Evolutionary conservation across 202 grass and related monocot species (phyloP), one percentile per base, ranked within the genome.

Genomic region (Eragrostis tef): DNA sequence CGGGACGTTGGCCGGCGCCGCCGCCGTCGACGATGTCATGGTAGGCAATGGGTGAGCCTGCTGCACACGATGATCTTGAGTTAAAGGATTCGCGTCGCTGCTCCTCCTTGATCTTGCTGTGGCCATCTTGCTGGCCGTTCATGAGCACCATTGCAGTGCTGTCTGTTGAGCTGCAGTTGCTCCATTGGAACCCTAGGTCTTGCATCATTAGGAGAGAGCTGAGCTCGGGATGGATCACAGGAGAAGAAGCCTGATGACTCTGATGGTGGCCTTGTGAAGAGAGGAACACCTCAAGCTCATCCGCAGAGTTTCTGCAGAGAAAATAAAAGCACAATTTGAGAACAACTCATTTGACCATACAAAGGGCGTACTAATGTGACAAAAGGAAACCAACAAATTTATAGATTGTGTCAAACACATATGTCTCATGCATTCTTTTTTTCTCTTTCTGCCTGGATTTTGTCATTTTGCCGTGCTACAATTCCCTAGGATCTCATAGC

Each of bases 171-270:
- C 78, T 36, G 72, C 70, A 70, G 78, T 57, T 88, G 87, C 72
- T 87, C 88, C 88, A 92, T 82, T 89, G 92, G 90, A 94, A 83
- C 84, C 88, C 95, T 93, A 98, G 75, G 21, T 98, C 87, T 83
- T 93, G 95, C 79, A 91, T 90, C 90, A 90, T 85, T 6, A 88
- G 57, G 62, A 86, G 44, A 13, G 86, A 86, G 84, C 76, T 91
- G 22, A 86, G 81, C 60, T 86, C 86, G 79, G 58, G 76, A 86
- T 73, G 63, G 47, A 54, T 60, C 49, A 54, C 5, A 27, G 84
- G 45, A 56, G 60, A 48, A 56, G 74, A 20, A 50, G 50, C 31
- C 17, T 82, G 25, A 21, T 89, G 83, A 51, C 76, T 77, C 42
- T 79, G 64, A 42, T 26, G 41, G 45, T 86, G 86, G 48, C 78